These are phyloP conservation scores for Xanthoparmelia taractica DNA, from an alignment of 495 filamentous ascomycete species.

Conservation along the genomic window DNA sequence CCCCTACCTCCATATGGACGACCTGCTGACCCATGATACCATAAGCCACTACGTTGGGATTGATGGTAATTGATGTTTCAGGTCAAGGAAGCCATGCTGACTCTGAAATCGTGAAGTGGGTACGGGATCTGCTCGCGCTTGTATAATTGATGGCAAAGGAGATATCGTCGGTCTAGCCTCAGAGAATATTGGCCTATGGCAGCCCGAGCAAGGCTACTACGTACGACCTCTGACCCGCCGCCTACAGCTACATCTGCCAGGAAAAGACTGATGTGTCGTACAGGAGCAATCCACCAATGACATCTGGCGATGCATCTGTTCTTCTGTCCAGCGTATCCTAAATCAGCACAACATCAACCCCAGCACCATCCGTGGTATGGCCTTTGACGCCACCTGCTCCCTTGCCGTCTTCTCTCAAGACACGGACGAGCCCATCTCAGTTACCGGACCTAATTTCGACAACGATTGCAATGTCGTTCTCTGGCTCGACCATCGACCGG, in stretches of 20 bases:
- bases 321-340: constrained; percentile 69
- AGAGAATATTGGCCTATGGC: constrained; percentile 89
- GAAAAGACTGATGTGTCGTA: constrained; percentile 21
- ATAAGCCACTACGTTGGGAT: not conserved
- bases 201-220: constrained; percentile 85
- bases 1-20: constrained; percentile 36
- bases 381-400: constrained; percentile 96
- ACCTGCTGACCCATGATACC: not conserved
- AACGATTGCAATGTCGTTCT: constrained; percentile 84
- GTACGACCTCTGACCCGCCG: constrained; percentile 35
- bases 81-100: constrained; percentile 26
- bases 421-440: constrained; percentile 79
- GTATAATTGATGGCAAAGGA: constrained; percentile 82
- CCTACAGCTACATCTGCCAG: constrained; percentile 12
- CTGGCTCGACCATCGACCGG: constrained; percentile 87
- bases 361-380: constrained; percentile 69
- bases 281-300: constrained; percentile 97
- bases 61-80: not conserved
- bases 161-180: constrained; percentile 89
- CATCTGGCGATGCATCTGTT: constrained; percentile 88
- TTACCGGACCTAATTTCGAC: constrained; percentile 79
- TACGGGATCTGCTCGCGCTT: constrained; percentile 88
- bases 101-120: constrained; percentile 72
- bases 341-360: constrained; percentile 69
- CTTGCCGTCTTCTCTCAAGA: constrained; percentile 81